Evolutionary conservation across 129 eudicot genomes (phyloP).

Genomic region (Tanacetum coccineum): DNA sequence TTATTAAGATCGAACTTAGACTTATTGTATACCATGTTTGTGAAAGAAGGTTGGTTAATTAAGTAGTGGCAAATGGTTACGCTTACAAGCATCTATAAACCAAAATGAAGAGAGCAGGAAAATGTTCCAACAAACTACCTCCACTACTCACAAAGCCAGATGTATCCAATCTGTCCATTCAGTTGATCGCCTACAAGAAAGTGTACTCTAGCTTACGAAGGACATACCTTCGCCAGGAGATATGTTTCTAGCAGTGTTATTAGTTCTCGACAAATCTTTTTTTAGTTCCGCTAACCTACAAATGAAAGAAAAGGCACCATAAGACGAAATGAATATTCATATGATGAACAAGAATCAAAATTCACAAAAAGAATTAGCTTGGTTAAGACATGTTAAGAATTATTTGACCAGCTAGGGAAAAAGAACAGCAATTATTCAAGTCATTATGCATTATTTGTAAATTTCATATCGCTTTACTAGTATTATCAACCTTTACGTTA

Average conservation of each 20-base stretch:
- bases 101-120: conserved; percentile 43
- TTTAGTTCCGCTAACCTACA: conserved; percentile 42
- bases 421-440: not conserved
- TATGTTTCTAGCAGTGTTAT: not conserved
- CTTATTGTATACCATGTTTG: conserved; percentile 27
- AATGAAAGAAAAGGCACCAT: conserved; percentile 19
- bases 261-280: conserved; percentile 16
- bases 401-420: not conserved
- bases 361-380: not conserved
- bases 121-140: conserved; percentile 32
- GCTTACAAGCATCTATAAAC: conserved; percentile 32
- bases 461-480: not conserved
- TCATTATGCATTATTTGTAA: not conserved
- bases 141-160: conserved; percentile 91
- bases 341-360: conserved; percentile 4
- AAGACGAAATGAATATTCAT: not conserved
- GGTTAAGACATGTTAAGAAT: too few species aligned
- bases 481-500: not conserved
- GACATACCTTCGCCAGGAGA: not conserved
- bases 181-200: conserved; percentile 18
- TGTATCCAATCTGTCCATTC: conserved; percentile 75
- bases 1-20: conserved; percentile 41
- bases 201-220: not conserved
- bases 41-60: conserved; percentile 12
- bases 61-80: not conserved